Evolutionary conservation across 768 basidiomycete genomes (phyloP), one percentile per base, ranked within the genome.

Genomic region (Hydnum rufescens): DNA sequence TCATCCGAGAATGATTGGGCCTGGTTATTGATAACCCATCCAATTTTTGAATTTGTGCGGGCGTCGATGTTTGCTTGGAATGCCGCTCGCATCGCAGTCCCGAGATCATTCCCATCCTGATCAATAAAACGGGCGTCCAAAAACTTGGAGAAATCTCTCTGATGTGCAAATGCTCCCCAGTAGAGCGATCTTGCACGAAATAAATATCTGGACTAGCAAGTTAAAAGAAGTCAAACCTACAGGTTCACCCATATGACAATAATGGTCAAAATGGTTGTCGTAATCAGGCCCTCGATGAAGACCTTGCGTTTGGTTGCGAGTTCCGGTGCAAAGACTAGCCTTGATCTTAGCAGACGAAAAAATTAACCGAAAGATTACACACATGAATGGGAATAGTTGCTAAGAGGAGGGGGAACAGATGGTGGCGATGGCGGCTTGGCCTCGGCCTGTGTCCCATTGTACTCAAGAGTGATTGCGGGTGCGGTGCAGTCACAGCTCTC

Each of bases 1-100:
- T 61, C 56, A 48, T 65, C 57, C 16, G 59, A 60, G 0, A 64
- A 59, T 32, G 60, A 61, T 4, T 60, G 54, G 2, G 59, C 52
- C 0, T 58, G 53, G 1, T 58, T 55, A 13, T 61, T 58, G 22
- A 51, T 39, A 29, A 59, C 57, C 59, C 63, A 66, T 28, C 60
- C 58, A 4, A 66, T 56, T 50, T 59, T 56, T 8, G 57, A 53
- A 47, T 58, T 8, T 19, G 34, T 39, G 8, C 19, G 34, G 34
- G 8, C 19, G 8, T 8, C 34, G 19, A 39, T 39, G 34, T 39
- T 39, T 8, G 8, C 19, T 19, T 39, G 8, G 19, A 39, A 8
- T 8, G 19, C 34, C 34, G 34, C 34, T 8, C 34, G 34, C 34
- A 39, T 8, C 8, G 8, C 19, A 8, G 8, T 8, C 8, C 34